Evolutionary conservation across 495 filamentous ascomycete genomes (phyloP), one percentile per base, ranked within the genome.

Genomic region (Penicillium antarcticum): DNA sequence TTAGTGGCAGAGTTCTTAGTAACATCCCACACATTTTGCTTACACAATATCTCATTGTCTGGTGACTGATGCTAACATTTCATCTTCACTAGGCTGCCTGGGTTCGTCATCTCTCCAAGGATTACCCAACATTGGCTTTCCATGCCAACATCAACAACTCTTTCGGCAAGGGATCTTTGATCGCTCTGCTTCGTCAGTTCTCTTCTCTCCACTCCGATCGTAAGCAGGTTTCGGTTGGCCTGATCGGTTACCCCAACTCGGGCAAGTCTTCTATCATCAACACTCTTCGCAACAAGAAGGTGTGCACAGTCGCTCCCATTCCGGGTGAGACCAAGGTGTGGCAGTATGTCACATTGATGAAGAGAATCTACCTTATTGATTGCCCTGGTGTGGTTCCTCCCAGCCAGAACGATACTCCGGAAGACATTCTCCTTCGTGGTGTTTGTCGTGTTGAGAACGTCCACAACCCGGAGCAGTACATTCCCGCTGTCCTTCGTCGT

Each of bases 321-420:
- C 92, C 94, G 7, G 92, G 92, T 9, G 76, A 80, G 55, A 97
- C 92, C 50, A 98, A 96, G 72, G 87, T 97, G 11, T 97, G 91
- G 91, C 91, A 98, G 67, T 97, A 96, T 56, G 87, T 98, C 51
- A 97, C 92, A 1, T 69, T 98, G 45, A 97, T 96, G 91, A 92
- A 91, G 68, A 78, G 95, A 43, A 97, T 98, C 37, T 97, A 96
- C 65, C 77, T 98, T 45, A 97, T 97, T 57, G 94, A 97, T 62
- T 97, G 94, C 61, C 94, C 94, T 32, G 94, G 94, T 58, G 89
- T 98, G 23, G 94, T 97, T 8, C 92, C 94, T 7, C 91, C 94
- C 2, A 92, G 84, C 56, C 75, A 76, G 39, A 80, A 82, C 37
- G 92, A 97, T 58, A 88, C 84, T 0, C 85, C 88, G 37, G 80